Percentiles rank a stretch among this genome's conserved stretches.
phyloP scores from a whole-genome alignment of 73 alveolate species.

The Durusdinium trenchii region DNA sequence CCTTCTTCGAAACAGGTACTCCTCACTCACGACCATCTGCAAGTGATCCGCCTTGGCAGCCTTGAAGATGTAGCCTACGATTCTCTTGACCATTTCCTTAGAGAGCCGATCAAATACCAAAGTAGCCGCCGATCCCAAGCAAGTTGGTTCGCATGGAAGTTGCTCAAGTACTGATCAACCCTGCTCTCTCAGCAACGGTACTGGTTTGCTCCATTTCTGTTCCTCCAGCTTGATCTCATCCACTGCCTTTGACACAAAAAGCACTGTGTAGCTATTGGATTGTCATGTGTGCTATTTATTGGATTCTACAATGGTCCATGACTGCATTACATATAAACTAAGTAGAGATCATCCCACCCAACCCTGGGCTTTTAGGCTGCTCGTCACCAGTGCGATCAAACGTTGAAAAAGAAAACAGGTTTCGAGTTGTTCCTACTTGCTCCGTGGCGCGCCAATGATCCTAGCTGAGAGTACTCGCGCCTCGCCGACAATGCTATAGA shows the following conservation, averaged over 20 bases:
- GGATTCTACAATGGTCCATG: no score
- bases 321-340: no score
- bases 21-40: neutral
- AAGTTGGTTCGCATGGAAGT: neutral
- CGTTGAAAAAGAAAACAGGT: no score
- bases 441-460: neutral
- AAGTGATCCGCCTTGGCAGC: slow-evolving; percentile 45
- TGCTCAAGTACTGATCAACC: neutral
- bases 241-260: slow-evolving; percentile 13
- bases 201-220: slow-evolving; percentile 60
- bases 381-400: no score
- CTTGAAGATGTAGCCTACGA: slow-evolving; percentile 76
- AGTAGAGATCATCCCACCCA: no score
- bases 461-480: neutral
- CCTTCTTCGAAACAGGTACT: no score
- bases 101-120: no score
- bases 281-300: no score
- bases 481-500: slow-evolving; percentile 75
- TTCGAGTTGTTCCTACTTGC: no score
- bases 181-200: neutral
- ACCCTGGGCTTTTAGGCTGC: no score
- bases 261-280: no score
- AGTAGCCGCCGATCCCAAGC: no score
- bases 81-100: slow-evolving; percentile 59
- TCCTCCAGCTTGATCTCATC: slow-evolving; percentile 76